Base-by-base conservation (phyloP, 2,329 filamentous ascomycete genomes). In the Aspergillus fischeri region DNA sequence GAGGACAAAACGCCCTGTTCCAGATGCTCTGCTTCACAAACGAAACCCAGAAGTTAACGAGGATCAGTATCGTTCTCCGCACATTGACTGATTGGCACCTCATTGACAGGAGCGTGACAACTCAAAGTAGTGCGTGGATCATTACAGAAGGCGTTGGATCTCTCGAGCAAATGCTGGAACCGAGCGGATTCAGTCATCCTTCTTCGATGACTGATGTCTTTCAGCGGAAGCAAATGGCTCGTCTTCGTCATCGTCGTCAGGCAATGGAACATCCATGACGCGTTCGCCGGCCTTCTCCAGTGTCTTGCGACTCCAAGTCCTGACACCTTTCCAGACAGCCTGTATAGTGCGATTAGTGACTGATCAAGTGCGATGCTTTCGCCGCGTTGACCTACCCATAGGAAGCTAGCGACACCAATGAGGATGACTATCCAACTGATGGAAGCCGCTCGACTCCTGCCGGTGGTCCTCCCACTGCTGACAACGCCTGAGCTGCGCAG, bases 31-130 rank as follows among this genome's bases (percentile, higher is more conserved):
- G 47, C 67, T 63, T 70, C 65, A 64, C 69, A 68, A 63, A 60
- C 44, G 56, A 58, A 52, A 51, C 42, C 57, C 60, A 63, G 66
- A 65, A 65, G 72, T 73, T 74, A 68, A 62, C 32, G 65, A 73
- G 69, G 65, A 65, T 60, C 65, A 67, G 53, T 65, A 67, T 82
- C 67, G 64, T 83, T 96, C 82, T 96, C 81, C 90, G 92, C 92
- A 95, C 89, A 87, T 86, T 90, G 92, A 96, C 92, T 94, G 87
- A 92, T 94, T 87, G 88, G 86, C 90, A 92, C 85, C 85, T 86
- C 87, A 93, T 84, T 84, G 89, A 83, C 79, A 84, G 81, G 80
- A 81, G 86, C 83, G 84, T 92, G 91, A 84, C 90, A 96, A 94
- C 92, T 96, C 89, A 96, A 96, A 88, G 89, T 90, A 88, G 89